Conservation (phyloP, 768 basidiomycete genomes). For the Collybiopsis confluens region DNA sequence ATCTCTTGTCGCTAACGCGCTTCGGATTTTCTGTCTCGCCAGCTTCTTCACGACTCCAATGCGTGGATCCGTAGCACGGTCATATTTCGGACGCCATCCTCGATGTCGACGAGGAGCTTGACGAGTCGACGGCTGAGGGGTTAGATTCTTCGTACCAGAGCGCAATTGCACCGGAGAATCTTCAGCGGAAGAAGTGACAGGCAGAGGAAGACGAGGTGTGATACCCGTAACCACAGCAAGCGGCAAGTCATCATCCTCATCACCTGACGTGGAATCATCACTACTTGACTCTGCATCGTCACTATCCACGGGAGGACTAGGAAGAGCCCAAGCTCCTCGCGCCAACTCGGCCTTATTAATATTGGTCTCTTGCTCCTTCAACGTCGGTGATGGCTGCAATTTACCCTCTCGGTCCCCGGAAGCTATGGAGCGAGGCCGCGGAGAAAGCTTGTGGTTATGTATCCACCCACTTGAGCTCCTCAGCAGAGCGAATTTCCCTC, state of each 20-base stretch:
- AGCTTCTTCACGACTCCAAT: slow-evolving; percentile 64
- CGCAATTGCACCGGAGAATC: no score
- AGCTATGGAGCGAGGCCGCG: no score
- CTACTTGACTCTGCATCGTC: slow-evolving; percentile 24
- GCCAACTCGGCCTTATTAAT: no score
- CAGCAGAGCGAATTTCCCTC: slow-evolving; percentile 58
- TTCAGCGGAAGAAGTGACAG: background rate
- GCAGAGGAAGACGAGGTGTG: background rate
- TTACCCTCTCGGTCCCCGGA: no score
- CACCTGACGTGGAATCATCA: background rate
- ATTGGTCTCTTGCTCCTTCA: background rate
- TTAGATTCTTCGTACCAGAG: no score
- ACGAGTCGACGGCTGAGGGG: background rate
- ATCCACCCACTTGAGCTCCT: background rate
- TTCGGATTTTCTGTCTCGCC: slow-evolving; percentile 56
- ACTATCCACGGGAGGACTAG: slow-evolving; percentile 56
- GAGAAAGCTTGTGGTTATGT: background rate
- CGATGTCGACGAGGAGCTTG: background rate
- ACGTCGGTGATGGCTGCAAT: background rate
- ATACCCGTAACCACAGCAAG: no score
- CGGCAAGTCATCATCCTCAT: background rate
- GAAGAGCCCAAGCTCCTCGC: slow-evolving; percentile 34
- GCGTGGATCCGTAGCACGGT: slow-evolving; percentile 65
- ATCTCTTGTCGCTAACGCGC: slow-evolving; percentile 22
- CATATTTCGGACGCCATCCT: slow-evolving; percentile 31